A percentile compares a stretch with the other conserved stretches of the same genome.
These are phyloP conservation scores for Solanum hybrid DNA, from an alignment of 305 asterid species.

Conservation along the genomic window DNA sequence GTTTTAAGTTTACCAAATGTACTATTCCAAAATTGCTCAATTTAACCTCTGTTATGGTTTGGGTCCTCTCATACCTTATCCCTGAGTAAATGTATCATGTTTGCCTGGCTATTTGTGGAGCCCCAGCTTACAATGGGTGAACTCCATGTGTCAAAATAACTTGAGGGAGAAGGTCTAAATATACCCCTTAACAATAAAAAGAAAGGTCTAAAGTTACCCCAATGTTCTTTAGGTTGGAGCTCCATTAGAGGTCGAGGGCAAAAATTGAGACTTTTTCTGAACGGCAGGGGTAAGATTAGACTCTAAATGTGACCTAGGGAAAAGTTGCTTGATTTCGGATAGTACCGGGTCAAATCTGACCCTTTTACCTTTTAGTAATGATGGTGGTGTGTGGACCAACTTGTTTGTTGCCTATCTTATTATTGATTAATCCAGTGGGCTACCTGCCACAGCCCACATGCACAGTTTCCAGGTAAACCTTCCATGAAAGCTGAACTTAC, in stretches of 20 bases:
- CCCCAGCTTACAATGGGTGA: neutral
- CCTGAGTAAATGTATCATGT: neutral
- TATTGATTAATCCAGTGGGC: neutral
- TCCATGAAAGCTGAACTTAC: neutral
- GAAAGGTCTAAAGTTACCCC: neutral
- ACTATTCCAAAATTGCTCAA: neutral
- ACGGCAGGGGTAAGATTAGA: neutral
- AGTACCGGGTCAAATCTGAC: neutral
- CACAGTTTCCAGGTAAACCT: neutral
- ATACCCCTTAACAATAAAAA: neutral
- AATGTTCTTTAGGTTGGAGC: neutral
- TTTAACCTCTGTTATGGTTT: neutral
- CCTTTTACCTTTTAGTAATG: neutral
- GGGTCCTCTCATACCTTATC: neutral
- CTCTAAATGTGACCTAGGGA: neutral
- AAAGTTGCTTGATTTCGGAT: neutral
- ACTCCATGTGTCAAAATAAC: neutral
- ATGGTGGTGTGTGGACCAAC: neutral
- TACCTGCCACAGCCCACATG: neutral
- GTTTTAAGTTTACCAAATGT: neutral
- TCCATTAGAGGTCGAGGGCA: neutral
- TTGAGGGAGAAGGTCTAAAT: neutral
- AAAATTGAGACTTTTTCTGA: neutral
- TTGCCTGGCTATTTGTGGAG: neutral
- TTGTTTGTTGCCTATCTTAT: neutral